Evolutionary conservation across 2,329 filamentous ascomycete species (phyloP).

Genomic region (Aspergillus neoniger): DNA sequence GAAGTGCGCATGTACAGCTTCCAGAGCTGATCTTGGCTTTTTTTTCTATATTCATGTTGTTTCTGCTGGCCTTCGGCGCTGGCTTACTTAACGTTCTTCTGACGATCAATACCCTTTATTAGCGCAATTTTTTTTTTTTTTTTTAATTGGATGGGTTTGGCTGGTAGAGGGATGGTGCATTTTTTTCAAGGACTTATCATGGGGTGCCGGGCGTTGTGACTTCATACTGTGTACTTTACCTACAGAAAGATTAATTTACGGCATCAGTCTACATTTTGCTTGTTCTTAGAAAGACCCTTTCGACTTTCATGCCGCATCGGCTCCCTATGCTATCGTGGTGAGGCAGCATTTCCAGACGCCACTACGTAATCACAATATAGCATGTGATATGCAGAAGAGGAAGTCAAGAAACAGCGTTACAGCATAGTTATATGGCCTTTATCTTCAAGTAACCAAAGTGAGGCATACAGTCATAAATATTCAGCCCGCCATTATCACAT

Average conservation of each 20-base stretch:
- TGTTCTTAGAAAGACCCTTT: background rate
- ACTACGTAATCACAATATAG: too few relatives aligned
- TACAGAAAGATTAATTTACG: background rate
- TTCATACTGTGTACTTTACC: background rate
- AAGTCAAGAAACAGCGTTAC: too few relatives aligned
- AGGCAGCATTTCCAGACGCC: too few relatives aligned
- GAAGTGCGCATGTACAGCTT: constrained; percentile 86
- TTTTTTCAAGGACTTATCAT: background rate
- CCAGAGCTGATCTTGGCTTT: constrained; percentile 31
- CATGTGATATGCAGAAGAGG: too few relatives aligned
- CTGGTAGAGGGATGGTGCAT: background rate
- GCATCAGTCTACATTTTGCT: background rate
- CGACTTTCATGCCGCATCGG: too few relatives aligned
- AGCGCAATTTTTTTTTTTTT: background rate
- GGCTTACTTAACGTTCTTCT: constrained; percentile 1
- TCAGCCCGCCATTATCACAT: too few relatives aligned
- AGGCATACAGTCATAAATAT: too few relatives aligned
- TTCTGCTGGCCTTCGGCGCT: constrained; percentile 1
- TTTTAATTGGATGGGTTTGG: background rate
- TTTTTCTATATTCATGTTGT: background rate
- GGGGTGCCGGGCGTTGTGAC: background rate
- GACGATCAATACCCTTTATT: constrained; percentile 1
- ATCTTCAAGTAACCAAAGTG: too few relatives aligned
- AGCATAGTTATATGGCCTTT: too few relatives aligned
- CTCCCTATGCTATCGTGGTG: too few relatives aligned